Evolutionary conservation across 495 filamentous ascomycete species (phyloP), one percentile per base, ranked within the genome.

Genomic region (Aspergillus sparsus): DNA sequence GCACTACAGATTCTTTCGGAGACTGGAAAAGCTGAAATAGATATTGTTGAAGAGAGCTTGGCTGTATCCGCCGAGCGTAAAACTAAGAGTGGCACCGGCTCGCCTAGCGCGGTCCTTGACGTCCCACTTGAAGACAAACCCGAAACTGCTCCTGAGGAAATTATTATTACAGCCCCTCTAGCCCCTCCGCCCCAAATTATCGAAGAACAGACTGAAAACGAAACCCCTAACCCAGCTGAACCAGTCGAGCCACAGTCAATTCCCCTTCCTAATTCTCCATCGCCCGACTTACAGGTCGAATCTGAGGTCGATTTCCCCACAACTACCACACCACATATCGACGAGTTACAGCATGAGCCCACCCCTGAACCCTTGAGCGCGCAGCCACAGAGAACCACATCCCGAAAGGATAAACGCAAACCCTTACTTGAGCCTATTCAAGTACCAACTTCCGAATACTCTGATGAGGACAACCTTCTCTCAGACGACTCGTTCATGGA

Each of bases 401-500:
- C 68, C 12, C 66, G 73, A 53, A 76, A 76, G 55, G 75, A 80
- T 21, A 83, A 79, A 64, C 77, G 78, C 45, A 81, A 72, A 68
- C 69, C 70, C 54, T 62, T 73, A 57, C 65, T 86, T 18, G 84
- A 85, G 57, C 82, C 82, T 10, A 88, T 89, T 60, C 75, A 79
- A 61, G 71, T 80, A 0, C 78, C 74, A 44, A 84, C 82, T 21
- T 77, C 74, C 31, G 77, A 84, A 27, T 79, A 80, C 61, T 85
- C 86, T 3, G 82, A 87, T 62, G 83, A 85, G 64, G 83, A 82
- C 49, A 79, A 86, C 64, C 83, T 87, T 57, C 82, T 84, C 34
- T 93, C 90, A 7, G 90, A 95, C 70, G 91, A 96, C 71, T 90
- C 87, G 35, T 87, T 96, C 64, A 89, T 96, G 85, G 89, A 94